Base-by-base conservation (phyloP, 1,284 basidiomycete genomes). In the Golubevia sp. region DNA sequence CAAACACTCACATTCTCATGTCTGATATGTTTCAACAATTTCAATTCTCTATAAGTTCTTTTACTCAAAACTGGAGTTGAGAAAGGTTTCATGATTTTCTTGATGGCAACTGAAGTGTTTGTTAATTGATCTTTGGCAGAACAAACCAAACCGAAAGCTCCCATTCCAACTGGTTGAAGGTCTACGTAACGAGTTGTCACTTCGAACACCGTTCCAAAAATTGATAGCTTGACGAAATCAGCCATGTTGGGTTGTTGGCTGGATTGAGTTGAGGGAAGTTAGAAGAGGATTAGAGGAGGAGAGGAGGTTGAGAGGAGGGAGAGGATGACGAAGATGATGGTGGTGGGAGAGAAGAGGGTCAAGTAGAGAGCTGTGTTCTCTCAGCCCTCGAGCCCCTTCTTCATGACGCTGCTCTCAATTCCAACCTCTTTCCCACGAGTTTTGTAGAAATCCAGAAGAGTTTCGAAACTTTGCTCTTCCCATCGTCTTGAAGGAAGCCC, bases 161-260 rank as follows among this genome's bases (percentile, higher is more conserved):
- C 96, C 96, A 99, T 99, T 85, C 96, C 97, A 55, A 99, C 96
- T n/a, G 96, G 96, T 84, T 99, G 97, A 24, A 99, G 90, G 87
- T 99, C 96, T 84, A 97, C 92, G 92, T 99, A 99, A 79, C 96
- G 90, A 34, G 81, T 79, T 34, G 78, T 73, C 61, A 91, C 92
- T 90, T 94, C 92, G 85, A 94, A 94, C 61, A 92, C 93, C 70
- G 94, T 97, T 61, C 95, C 95, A 81, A 98, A 98, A 86, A 98
- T 97, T 86, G 91, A 93, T 77, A 98, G 92, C 86, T 97, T 97
- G 84, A 97, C 94, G 82, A 98, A 98, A 77, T 87, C 86, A 68
- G 87, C 87, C 83, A 84, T 84, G 20, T 58, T 73, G 62, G 25
- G 50, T 38, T 24, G 26, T 54, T 34, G 27, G 53, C 56, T 13